Base-by-base conservation (phyloP, 202 grass and related monocot species). In the Digitaria exilis region DNA sequence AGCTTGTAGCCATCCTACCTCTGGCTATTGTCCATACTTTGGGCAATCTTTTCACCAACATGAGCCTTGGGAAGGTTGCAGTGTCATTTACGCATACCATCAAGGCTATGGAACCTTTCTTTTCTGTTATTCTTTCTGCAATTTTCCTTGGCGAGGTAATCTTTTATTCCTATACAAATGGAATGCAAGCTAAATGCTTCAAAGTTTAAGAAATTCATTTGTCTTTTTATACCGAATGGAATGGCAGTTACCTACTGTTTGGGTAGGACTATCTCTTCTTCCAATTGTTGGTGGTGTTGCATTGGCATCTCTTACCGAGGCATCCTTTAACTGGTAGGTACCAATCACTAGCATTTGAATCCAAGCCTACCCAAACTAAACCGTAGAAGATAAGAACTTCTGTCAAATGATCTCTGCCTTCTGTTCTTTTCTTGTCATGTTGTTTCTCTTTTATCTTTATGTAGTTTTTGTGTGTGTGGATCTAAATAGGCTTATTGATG, bases 41-140 rank as follows among this genome's bases (percentile, higher is more conserved):
- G 87, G 91, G 88, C 54, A 93, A 93, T 79, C 88, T 93, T 31
- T 91, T 93, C 74, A 90, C 91, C 34, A 90, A 90, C 43, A 88
- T 90, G 88, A 93, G 88, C 80, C 88, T 90, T 31, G 91, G 82
- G 8, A 89, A 78, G 76, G 87, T 92, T 80, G 56, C 90, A 31
- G 90, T 87, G 69, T 88, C 90, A 70, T 86, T 88, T 78, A 91
- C 86, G 0, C 90, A 91, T 61, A 91, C 90, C 45, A 91, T 89
- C 83, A 92, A 92, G 63, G 87, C 87, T 25, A 89, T 87, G 90
- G 80, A 87, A 15, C 87, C 84, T 48, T 89, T 92, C 77, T 89
- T 92, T 85, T 84, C 89, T 37, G 84, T 87, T 48, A 9, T 91
- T 51, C 80, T 91, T 71, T 91, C 89, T 29, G 75, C 89, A 57